Conservation (phyloP, 371 early-diverging fungal species). For the Mucor sp. region DNA sequence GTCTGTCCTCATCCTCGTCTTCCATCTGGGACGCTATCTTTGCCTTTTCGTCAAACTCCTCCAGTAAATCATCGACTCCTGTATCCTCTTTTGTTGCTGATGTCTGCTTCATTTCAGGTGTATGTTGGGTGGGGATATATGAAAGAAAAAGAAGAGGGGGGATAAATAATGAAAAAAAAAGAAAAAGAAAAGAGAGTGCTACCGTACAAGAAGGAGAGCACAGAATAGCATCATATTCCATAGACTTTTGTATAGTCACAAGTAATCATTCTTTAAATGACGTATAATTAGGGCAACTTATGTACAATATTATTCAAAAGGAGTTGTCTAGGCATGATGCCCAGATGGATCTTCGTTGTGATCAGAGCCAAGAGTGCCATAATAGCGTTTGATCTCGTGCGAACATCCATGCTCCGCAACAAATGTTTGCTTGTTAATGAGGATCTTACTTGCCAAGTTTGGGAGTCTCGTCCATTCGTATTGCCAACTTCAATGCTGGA, state of each 20-base stretch:
- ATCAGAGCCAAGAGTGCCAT: not conserved
- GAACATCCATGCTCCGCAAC: not conserved
- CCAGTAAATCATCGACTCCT: slow-evolving; percentile 15
- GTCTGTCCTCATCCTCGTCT: slow-evolving; percentile 9
- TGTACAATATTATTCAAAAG: not conserved
- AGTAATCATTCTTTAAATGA: not conserved
- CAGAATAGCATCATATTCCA: not conserved
- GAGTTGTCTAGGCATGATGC: not conserved
- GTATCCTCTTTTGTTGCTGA: not conserved
- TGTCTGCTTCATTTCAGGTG: not conserved
- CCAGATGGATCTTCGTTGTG: not conserved
- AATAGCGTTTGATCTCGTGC: not conserved
- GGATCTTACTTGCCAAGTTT: not conserved
- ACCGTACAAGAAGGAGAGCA: not conserved
- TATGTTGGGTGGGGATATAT: not conserved
- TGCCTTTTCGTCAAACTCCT: slow-evolving; percentile 33
- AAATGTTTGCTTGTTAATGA: not conserved
- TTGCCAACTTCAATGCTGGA: too few species aligned
- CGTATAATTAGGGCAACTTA: not conserved
- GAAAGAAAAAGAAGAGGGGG: not conserved
- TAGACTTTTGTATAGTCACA: slow-evolving; percentile 3
- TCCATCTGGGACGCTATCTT: slow-evolving; percentile 7
- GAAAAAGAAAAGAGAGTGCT: not conserved
- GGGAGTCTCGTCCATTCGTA: too few species aligned
- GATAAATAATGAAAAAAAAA: not conserved